Evolutionary conservation across 495 filamentous ascomycete genomes (phyloP).

Genomic region (Cudoniella acicularis): DNA sequence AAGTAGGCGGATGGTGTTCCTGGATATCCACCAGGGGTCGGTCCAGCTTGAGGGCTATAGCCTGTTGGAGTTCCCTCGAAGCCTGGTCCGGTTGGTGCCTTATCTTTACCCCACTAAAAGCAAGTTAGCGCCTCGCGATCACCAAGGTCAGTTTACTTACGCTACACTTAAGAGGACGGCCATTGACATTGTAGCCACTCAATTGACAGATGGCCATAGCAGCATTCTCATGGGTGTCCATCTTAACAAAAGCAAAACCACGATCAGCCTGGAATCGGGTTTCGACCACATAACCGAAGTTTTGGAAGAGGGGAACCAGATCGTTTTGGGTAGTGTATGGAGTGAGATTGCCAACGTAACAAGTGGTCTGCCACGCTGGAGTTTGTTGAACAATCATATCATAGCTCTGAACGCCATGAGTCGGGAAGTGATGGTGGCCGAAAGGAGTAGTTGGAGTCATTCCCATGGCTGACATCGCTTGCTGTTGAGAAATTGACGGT

Average conservation of each 20-base stretch:
- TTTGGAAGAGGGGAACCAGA: conserved; percentile 93
- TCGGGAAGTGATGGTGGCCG: conserved; percentile 97
- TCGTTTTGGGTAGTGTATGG: conserved; percentile 97
- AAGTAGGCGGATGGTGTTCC: conserved; percentile 81
- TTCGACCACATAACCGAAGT: conserved; percentile 96
- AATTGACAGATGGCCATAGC: conserved; percentile 98
- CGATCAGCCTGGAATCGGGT: conserved; percentile 97
- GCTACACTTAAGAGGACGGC: conserved; percentile 96
- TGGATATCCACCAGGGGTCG: conserved; percentile 53
- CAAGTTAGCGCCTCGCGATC: conserved; percentile 13
- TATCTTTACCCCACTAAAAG: conserved; percentile 95
- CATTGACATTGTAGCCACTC: conserved; percentile 96
- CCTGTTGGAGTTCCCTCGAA: conserved; percentile 76
- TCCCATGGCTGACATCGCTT: conserved; percentile 95
- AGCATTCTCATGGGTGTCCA: conserved; percentile 97
- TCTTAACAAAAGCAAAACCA: conserved; percentile 98
- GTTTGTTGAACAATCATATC: conserved; percentile 98
- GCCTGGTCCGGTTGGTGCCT: conserved; percentile 81
- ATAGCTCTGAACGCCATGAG: conserved; percentile 92
- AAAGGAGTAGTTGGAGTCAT: conserved; percentile 97
- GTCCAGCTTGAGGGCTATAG: conserved; percentile 62
- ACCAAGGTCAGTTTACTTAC: conserved; percentile 53
- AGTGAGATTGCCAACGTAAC: conserved; percentile 96
- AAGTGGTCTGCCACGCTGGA: conserved; percentile 98
- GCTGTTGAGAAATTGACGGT: conserved; percentile 95